phyloP scores from a whole-genome alignment of 768 basidiomycete species.

The Pholiota conissans region DNA sequence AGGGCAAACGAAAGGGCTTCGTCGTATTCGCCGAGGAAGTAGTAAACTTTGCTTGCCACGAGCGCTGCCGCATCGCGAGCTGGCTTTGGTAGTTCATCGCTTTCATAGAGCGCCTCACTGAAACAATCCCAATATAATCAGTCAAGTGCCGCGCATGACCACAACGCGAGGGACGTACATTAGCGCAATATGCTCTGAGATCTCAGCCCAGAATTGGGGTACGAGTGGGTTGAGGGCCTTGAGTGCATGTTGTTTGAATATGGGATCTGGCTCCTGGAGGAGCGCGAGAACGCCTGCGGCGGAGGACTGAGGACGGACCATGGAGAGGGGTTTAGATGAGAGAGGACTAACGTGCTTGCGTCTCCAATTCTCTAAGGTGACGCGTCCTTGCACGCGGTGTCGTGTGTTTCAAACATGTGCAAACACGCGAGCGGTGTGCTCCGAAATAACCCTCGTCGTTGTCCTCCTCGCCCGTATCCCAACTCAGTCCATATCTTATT shows the following conservation, averaged over 20 bases:
- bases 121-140: slow-evolving; percentile 10
- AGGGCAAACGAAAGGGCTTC: slow-evolving; percentile 96
- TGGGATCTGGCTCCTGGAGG: slow-evolving; percentile 82
- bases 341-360: slow-evolving; percentile 20
- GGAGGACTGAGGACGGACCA: slow-evolving; percentile 80
- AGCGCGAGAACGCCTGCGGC: slow-evolving; percentile 91
- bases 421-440: slow-evolving; percentile 28
- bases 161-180: slow-evolving; percentile 60
- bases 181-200: slow-evolving; percentile 87
- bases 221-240: slow-evolving; percentile 80
- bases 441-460: slow-evolving; percentile 35
- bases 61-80: slow-evolving; percentile 85
- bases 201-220: slow-evolving; percentile 97
- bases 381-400: slow-evolving; percentile 39
- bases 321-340: slow-evolving; percentile 20
- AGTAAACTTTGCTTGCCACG: slow-evolving; percentile 97
- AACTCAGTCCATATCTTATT: slow-evolving; percentile 8
- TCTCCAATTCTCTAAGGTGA: slow-evolving; percentile 35
- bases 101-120: slow-evolving; percentile 92
- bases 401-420: slow-evolving; percentile 25
- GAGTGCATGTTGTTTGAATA: slow-evolving; percentile 92
- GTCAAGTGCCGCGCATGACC: slow-evolving; percentile 5
- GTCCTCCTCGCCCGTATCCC: slow-evolving; percentile 7
- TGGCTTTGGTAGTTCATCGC: slow-evolving; percentile 67
- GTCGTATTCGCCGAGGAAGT: slow-evolving; percentile 92